Evolutionary conservation across 2,329 filamentous ascomycete species (phyloP).

Genomic region (Sarocladiaceae sp.): DNA sequence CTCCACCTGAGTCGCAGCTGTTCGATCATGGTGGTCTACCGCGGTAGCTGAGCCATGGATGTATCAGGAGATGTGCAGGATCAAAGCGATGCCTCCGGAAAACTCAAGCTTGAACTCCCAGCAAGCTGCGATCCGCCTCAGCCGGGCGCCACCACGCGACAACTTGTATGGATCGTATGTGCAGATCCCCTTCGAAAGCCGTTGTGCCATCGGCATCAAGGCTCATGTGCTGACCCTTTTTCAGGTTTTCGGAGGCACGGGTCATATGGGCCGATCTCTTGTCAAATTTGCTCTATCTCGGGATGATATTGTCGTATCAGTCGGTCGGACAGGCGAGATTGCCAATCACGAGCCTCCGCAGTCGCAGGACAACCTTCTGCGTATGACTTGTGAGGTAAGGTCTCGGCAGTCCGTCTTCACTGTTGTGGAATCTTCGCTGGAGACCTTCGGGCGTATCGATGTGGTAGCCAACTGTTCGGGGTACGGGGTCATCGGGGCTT

Average conservation of each 20-base stretch:
- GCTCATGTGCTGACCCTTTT: conserved; percentile 8
- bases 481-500: conserved; percentile 91
- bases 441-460: conserved; percentile 75
- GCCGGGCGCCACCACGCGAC: conserved; percentile 62
- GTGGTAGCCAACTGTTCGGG: conserved; percentile 91
- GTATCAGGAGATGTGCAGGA: conserved; percentile 19
- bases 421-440: conserved; percentile 64
- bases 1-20: no score
- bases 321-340: conserved; percentile 77
- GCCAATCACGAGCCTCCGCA: conserved; percentile 64
- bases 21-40: not conserved
- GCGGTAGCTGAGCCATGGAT: conserved; percentile 17
- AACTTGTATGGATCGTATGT: conserved; percentile 82
- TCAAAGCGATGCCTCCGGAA: conserved; percentile 18
- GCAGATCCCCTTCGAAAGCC: not conserved
- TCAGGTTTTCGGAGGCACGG: conserved; percentile 90
- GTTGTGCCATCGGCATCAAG: not conserved
- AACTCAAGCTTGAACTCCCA: conserved; percentile 55
- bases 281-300: conserved; percentile 75
- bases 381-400: conserved; percentile 84
- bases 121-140: conserved; percentile 80
- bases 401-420: conserved; percentile 68
- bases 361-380: conserved; percentile 67
- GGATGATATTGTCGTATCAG: conserved; percentile 78
- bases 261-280: conserved; percentile 88